Percentiles rank a stretch among this genome's conserved stretches.
These are phyloP conservation scores for Tuber aestivum DNA, from an alignment of 495 filamentous ascomycete genomes.

Conservation along the genomic window DNA sequence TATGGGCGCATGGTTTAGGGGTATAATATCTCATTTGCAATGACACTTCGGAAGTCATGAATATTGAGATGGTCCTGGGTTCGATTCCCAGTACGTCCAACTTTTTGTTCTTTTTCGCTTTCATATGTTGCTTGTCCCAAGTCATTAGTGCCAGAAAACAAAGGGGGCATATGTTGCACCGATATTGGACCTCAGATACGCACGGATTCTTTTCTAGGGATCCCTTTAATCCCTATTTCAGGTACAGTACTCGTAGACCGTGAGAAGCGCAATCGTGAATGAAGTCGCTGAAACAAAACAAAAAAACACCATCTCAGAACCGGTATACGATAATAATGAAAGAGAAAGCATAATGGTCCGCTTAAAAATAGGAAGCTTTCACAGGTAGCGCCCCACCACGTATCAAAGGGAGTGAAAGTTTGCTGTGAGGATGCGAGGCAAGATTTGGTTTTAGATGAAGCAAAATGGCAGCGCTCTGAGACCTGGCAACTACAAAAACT, in stretches of 20 bases:
- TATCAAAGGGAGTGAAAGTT: neutral
- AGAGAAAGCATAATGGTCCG: neutral
- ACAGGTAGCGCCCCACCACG: neutral
- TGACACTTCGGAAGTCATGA: neutral
- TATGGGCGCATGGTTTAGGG: slow-evolving; percentile 29
- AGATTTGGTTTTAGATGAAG: neutral
- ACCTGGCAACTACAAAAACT: neutral
- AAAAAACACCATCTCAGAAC: neutral
- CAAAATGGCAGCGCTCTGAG: neutral
- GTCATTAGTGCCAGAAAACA: too few species aligned
- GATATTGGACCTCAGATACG: too few species aligned
- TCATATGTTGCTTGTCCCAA: neutral
- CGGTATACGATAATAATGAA: neutral
- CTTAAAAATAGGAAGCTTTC: neutral
- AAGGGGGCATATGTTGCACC: too few species aligned
- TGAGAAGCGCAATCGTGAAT: neutral
- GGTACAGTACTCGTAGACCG: too few species aligned
- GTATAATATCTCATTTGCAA: slow-evolving; percentile 36
- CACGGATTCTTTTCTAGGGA: too few species aligned
- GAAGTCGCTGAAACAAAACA: neutral
- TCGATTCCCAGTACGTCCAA: slow-evolving; percentile 33
- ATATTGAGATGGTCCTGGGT: slow-evolving; percentile 33
- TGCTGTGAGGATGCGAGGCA: neutral
- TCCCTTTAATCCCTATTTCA: too few species aligned
- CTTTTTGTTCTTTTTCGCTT: slow-evolving; percentile 5